Evolutionary conservation across 2,329 filamentous ascomycete genomes (phyloP).

Genomic region (Fusarium domesticum): DNA sequence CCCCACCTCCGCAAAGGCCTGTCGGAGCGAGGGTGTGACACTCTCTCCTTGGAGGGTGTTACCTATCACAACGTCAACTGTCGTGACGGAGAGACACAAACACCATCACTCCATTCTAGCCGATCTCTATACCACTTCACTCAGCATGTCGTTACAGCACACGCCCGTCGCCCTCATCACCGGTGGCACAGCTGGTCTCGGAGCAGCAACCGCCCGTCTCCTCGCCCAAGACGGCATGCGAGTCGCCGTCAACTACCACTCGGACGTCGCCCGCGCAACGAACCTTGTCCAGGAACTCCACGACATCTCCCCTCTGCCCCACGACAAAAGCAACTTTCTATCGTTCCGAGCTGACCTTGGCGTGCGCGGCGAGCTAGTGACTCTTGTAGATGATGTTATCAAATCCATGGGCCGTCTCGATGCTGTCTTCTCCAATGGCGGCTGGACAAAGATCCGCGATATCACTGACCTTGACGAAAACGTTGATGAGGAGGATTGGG

Average conservation of each 20-base stretch:
- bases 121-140: not conserved
- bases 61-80: no score
- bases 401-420: conserved; percentile 64
- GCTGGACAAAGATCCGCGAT: conserved; percentile 49
- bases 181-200: conserved; percentile 62
- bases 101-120: no score
- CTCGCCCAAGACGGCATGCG: conserved; percentile 68
- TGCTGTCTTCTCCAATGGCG: conserved; percentile 72
- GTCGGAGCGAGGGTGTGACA: no score
- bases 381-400: conserved; percentile 58
- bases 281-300: conserved; percentile 55
- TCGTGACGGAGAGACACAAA: no score
- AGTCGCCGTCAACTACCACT: conserved; percentile 71
- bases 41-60: no score
- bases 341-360: conserved; percentile 66
- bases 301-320: conserved; percentile 38
- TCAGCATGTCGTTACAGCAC: not conserved
- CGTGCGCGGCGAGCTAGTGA: conserved; percentile 54
- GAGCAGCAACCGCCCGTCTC: conserved; percentile 62
- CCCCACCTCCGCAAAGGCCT: not conserved
- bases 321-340: conserved; percentile 35
- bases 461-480: conserved; percentile 51
- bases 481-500: conserved; percentile 57
- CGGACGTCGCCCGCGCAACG: conserved; percentile 57
- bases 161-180: conserved; percentile 44